Conservation (phyloP, 495 filamentous ascomycete genomes). For the Podospora comata region DNA sequence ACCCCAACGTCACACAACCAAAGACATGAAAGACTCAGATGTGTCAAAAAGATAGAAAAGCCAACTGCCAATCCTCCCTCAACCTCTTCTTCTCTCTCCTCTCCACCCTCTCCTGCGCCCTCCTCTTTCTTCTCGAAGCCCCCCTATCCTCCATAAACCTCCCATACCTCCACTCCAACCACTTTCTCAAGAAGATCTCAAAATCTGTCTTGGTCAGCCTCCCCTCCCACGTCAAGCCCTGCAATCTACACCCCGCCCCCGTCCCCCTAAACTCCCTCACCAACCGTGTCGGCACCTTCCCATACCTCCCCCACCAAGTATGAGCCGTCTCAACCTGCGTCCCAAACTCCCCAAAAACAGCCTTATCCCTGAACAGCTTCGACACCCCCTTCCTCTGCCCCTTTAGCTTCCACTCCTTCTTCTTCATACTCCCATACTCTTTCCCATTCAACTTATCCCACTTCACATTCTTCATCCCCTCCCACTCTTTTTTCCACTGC, state of each 20-base stretch:
- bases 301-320: neutral
- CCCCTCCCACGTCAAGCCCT: constrained; percentile 1
- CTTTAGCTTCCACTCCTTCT: neutral
- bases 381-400: neutral
- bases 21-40: neutral
- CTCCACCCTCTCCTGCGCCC: neutral
- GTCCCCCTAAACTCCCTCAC: constrained; percentile 2
- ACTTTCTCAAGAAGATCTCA: neutral
- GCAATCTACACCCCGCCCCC: constrained; percentile 4
- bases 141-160: neutral
- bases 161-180: neutral
- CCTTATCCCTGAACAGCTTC: neutral
- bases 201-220: neutral
- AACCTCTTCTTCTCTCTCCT: neutral
- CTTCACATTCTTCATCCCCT: neutral
- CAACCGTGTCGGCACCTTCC: neutral
- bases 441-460: neutral
- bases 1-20: neutral
- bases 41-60: too few relatives aligned
- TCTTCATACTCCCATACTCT: neutral
- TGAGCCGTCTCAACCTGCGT: neutral
- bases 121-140: constrained; percentile 1
- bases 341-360: neutral
- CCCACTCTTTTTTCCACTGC: neutral
- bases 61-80: neutral